Base-by-base conservation (phyloP, 768 basidiomycete genomes). In the Kwoniella shandongensis region DNA sequence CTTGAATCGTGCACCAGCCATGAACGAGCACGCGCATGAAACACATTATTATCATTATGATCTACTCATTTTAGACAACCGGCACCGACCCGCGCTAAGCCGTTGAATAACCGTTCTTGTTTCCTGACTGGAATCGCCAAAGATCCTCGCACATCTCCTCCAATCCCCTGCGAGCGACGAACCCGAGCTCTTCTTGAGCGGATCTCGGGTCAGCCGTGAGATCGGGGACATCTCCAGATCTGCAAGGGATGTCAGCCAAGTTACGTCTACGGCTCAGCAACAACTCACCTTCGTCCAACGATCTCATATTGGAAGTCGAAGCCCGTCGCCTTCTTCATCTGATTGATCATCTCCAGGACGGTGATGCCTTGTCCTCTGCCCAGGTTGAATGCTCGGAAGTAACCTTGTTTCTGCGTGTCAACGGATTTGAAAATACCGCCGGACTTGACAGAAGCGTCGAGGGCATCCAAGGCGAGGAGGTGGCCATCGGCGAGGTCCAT, bases 401-500 rank as follows among this genome's bases (percentile, higher is more conserved):
- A 76, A 51, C 85, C 84, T 4, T 69, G 70, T 18, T 62, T 18
- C 17, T 18, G 68, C 61, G 79, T 73, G 17, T 57, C 38, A 76
- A 80, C 72, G 73, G 80, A 79, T 42, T 81, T 79, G 70, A 89
- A 93, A 42, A 86, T 77, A 23, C 67, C 57, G 0, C 70, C 51
- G 13, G 26, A 12, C 41, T 18, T 20, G 3, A 18, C 7, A 44
- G 12, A 20, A 8, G 12, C 11, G 23, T 71, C 69, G 23, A 98
- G 83, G n/a, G 89, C 90, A 47, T 93, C 87, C 35, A 98, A 81
- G 1, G 94, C 91, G 44, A 91, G 83, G 48, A 94, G 81, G 77
- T 99, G 94, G 1, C 94, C 94, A 15, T 85, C 81, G n/a, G 94
- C 90, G 44, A 99, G 83, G 77, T 99, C 96, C 73, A 96, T 84